phyloP scores from a whole-genome alignment of 768 basidiomycete species.

The Calocybe indica region DNA sequence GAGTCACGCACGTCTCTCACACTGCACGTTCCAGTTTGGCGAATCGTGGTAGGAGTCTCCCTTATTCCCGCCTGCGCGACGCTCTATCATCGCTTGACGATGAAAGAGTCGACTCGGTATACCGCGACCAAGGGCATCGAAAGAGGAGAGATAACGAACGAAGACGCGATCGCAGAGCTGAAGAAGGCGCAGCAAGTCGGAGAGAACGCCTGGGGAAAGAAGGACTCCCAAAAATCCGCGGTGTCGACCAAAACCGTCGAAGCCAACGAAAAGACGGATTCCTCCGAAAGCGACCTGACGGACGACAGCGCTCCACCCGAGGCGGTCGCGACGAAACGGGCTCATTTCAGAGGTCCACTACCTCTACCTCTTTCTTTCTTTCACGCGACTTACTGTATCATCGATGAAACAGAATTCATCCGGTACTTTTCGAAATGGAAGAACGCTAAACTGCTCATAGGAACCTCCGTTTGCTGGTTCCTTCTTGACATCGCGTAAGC shows the following conservation, averaged over 20 bases:
- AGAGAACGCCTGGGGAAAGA: slow-evolving; percentile 17
- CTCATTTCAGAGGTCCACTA: slow-evolving; percentile 43
- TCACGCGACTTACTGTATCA: neutral
- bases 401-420: slow-evolving; percentile 44
- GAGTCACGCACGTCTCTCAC: neutral
- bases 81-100: slow-evolving; percentile 69
- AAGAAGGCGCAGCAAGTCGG: slow-evolving; percentile 26
- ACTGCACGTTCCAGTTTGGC: slow-evolving; percentile 44
- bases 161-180: slow-evolving; percentile 22
- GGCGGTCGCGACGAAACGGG: slow-evolving; percentile 32
- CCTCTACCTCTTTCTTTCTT: neutral
- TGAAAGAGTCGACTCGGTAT: slow-evolving; percentile 62
- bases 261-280: neutral
- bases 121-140: slow-evolving; percentile 32
- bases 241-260: neutral
- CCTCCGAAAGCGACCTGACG: slow-evolving; percentile 1
- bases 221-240: slow-evolving; percentile 9
- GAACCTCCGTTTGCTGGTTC: slow-evolving; percentile 70
- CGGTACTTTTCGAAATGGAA: slow-evolving; percentile 69
- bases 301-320: slow-evolving; percentile 11
- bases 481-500: slow-evolving; percentile 64
- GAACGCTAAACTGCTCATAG: slow-evolving; percentile 61
- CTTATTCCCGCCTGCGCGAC: slow-evolving; percentile 70
- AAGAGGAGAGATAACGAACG: slow-evolving; percentile 27
- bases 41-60: slow-evolving; percentile 70